Evolutionary conservation across 208 protist species (phyloP).

Genomic region (Trypanosoma mega): DNA sequence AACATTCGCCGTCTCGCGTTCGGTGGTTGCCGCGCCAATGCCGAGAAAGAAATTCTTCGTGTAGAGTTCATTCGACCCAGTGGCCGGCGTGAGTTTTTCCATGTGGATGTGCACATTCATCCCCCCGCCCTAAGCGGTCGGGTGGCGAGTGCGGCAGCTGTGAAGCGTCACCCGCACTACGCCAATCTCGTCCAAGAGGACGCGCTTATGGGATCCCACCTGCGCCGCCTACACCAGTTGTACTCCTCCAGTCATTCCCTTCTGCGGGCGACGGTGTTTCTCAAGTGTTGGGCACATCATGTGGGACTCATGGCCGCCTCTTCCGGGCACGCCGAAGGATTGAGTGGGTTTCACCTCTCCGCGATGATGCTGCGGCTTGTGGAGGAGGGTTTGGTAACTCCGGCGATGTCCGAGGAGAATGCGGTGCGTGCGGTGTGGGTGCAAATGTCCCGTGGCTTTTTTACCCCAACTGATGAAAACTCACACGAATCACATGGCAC

Average conservation of each 20-base stretch:
- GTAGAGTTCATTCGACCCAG: conserved; percentile 48
- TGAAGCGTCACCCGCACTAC: conserved; percentile 78
- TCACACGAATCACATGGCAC: background rate
- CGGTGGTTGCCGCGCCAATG: conserved; percentile 53
- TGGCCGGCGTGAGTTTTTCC: conserved; percentile 43
- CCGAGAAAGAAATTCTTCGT: conserved; percentile 58
- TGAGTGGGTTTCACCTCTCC: conserved; percentile 79
- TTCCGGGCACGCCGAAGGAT: conserved; percentile 64
- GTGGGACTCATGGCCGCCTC: conserved; percentile 59
- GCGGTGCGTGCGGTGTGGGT: conserved; percentile 78
- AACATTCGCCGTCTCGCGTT: conserved; percentile 49
- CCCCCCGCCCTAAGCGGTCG: conserved; percentile 45
- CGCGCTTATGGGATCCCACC: conserved; percentile 67
- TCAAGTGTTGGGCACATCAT: conserved; percentile 87
- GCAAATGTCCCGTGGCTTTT: conserved; percentile 60
- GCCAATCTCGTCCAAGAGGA: conserved; percentile 83
- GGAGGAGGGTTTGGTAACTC: conserved; percentile 67
- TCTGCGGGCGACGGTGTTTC: conserved; percentile 69
- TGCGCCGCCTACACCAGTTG: conserved; percentile 71
- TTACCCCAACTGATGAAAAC: conserved; percentile 21
- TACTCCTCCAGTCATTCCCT: conserved; percentile 55
- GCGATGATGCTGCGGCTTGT: conserved; percentile 67
- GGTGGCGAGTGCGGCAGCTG: conserved; percentile 47
- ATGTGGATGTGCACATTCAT: conserved; percentile 75
- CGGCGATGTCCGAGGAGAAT: conserved; percentile 76